Evolutionary conservation across 768 basidiomycete species (phyloP), one percentile per base, ranked within the genome.

Genomic region (Pisolithus marmoratus): DNA sequence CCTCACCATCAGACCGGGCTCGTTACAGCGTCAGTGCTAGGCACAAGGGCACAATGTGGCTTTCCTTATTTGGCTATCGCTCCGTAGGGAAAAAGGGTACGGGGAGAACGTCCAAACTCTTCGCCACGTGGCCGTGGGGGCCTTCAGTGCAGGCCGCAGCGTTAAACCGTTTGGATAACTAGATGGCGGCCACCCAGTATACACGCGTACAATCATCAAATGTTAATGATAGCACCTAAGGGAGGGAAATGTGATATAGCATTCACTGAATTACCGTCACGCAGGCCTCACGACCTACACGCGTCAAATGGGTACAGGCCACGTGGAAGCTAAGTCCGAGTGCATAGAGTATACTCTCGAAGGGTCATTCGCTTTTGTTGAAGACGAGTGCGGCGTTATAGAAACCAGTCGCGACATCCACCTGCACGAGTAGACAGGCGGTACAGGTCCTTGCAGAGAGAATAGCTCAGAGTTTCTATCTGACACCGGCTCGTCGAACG

Each of bases 231-330:
- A 46, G 51, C 50, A 54, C 57, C 56, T 57, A 55, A 55, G 54
- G 61, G 56, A 54, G 55, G 63, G 58, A 63, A 55, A 44, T 37
- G 54, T 53, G 55, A 64, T 55, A 59, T 46, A 56, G 56, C 58
- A 54, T 14, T 34, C 14, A 53, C 60, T 52, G 60, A 56, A 67
- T 63, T 52, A 52, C 61, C 59, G 60, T 60, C 50, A 42, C 42
- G 17, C 59, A 53, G 34, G 59, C 64, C 65, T 66, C 65, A 55
- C 60, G 63, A 19, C 53, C 38, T 58, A 65, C 64, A 66, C 61
- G 64, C 59, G 57, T 37, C 47, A 53, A 46, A 62, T 52, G 54
- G 58, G 50, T 55, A 22, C 37, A 9, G 53, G 45, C 55, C 63
- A 60, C 44, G 26, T 38, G 46, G 45, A 53, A 54, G 46, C 48